These are phyloP conservation scores for Talaromyces verruculosus DNA, from an alignment of 2,329 filamentous ascomycete genomes.

Conservation along the genomic window DNA sequence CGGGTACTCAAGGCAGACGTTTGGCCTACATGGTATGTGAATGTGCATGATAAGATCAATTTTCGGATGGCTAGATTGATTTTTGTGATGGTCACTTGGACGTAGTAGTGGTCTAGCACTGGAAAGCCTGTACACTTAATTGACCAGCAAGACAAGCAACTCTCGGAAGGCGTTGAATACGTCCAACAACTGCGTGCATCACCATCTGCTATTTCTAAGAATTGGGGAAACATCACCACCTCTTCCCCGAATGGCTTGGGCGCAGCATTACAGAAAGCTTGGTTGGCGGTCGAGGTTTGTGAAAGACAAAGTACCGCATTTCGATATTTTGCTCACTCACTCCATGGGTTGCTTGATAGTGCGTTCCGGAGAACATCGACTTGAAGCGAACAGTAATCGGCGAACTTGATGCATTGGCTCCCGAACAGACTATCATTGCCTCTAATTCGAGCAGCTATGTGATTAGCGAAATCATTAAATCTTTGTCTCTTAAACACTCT, in stretches of 20 bases:
- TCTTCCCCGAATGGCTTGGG: slow-evolving; percentile 26
- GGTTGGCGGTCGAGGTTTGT: slow-evolving; percentile 39
- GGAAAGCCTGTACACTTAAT: slow-evolving; percentile 35
- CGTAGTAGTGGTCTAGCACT: slow-evolving; percentile 35
- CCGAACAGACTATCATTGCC: slow-evolving; percentile 42
- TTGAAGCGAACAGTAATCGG: slow-evolving; percentile 45
- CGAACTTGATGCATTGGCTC: slow-evolving; percentile 42
- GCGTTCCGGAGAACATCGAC: slow-evolving; percentile 46
- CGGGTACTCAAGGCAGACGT: slow-evolving; percentile 39
- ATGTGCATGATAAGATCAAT: neutral
- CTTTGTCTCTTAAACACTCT: slow-evolving; percentile 35
- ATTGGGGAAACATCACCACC: slow-evolving; percentile 29
- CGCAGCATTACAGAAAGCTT: slow-evolving; percentile 30
- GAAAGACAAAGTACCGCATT: slow-evolving; percentile 1
- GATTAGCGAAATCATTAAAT: slow-evolving; percentile 45
- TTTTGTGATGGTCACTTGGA: neutral
- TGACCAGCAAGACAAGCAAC: slow-evolving; percentile 32
- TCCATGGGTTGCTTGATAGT: slow-evolving; percentile 31
- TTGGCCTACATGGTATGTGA: slow-evolving; percentile 39
- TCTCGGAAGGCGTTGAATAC: slow-evolving; percentile 30
- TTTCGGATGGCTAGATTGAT: neutral
- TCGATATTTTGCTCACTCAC: neutral
- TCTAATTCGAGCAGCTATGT: slow-evolving; percentile 52
- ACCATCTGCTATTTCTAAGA: slow-evolving; percentile 16
- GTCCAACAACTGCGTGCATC: slow-evolving; percentile 30